phyloP scores from a whole-genome alignment of 2,329 filamentous ascomycete genomes.

The Phyllosticta capitalensis region DNA sequence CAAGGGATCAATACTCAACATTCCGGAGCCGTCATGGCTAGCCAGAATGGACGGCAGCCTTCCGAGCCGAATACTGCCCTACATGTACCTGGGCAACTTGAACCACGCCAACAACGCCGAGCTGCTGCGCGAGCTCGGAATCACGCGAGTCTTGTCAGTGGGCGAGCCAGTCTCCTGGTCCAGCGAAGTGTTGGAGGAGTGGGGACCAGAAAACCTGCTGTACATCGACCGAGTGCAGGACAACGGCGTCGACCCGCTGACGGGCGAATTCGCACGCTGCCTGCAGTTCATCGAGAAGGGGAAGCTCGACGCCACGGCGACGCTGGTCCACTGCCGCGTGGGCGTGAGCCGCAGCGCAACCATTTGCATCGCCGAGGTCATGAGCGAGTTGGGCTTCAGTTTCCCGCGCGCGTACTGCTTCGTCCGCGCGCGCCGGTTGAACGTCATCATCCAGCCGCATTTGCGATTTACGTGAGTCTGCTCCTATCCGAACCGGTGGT shows the following conservation, averaged over 20 bases:
- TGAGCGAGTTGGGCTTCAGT: slow-evolving; percentile 69
- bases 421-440: slow-evolving; percentile 81
- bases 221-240: slow-evolving; percentile 83
- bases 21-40: slow-evolving; percentile 71
- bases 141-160: slow-evolving; percentile 80
- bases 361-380: slow-evolving; percentile 98
- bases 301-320: slow-evolving; percentile 66
- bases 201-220: slow-evolving; percentile 71
- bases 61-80: slow-evolving; percentile 78
- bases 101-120: slow-evolving; percentile 90
- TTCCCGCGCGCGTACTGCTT: slow-evolving; percentile 94
- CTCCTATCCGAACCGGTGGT: background rate
- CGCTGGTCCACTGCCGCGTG: slow-evolving; percentile 90
- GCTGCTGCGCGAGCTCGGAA: slow-evolving; percentile 68
- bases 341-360: slow-evolving; percentile 93
- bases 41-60: slow-evolving; percentile 78
- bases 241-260: slow-evolving; percentile 90
- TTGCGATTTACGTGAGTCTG: slow-evolving; percentile 68
- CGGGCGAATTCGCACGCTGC: slow-evolving; percentile 73
- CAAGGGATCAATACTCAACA: slow-evolving; percentile 40
- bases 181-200: slow-evolving; percentile 55
- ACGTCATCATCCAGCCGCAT: slow-evolving; percentile 97
- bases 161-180: slow-evolving; percentile 81
- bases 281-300: slow-evolving; percentile 86
- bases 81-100: slow-evolving; percentile 94